Evolutionary conservation across 805 yeast genomes (phyloP).

Genomic region (Ogataea naganishii): DNA sequence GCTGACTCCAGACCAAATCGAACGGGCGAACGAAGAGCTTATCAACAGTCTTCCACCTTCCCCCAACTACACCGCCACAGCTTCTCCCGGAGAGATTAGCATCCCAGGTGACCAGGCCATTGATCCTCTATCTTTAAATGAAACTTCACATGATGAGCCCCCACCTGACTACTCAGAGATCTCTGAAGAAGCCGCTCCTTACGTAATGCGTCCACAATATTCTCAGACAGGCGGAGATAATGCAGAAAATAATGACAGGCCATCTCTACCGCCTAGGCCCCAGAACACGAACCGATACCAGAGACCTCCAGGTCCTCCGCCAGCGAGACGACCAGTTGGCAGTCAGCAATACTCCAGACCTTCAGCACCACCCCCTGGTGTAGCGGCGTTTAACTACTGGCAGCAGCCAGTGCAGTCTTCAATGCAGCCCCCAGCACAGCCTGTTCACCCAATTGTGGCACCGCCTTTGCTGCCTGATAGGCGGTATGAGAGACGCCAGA

Average conservation of each 20-base stretch:
- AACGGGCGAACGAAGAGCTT: slow-evolving; percentile 12
- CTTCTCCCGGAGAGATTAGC: slow-evolving; percentile 17
- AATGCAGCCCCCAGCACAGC: not conserved
- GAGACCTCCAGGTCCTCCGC: slow-evolving; percentile 4
- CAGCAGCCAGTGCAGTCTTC: not conserved
- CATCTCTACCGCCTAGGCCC: slow-evolving; percentile 7
- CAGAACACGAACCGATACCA: too few species aligned
- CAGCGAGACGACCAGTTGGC: slow-evolving; percentile 2
- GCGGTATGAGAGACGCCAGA: not conserved
- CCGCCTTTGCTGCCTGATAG: slow-evolving; percentile 9
- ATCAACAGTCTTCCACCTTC: slow-evolving; percentile 20
- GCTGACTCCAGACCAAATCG: slow-evolving; percentile 4
- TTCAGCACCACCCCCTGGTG: not conserved
- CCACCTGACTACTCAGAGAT: slow-evolving; percentile 30
- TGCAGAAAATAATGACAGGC: not conserved
- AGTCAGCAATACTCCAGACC: slow-evolving; percentile 1
- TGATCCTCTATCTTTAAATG: slow-evolving; percentile 16
- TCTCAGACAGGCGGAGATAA: slow-evolving; percentile 20
- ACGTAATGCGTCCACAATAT: slow-evolving; percentile 16
- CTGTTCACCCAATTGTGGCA: slow-evolving; percentile 9
- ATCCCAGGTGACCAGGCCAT: slow-evolving; percentile 19
- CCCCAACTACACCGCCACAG: slow-evolving; percentile 18
- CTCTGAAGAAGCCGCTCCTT: slow-evolving; percentile 14
- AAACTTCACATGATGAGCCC: slow-evolving; percentile 17
- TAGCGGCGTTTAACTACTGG: too few species aligned